Evolutionary conservation across 257 asterid genomes (phyloP).

Genomic region (Plectranthus barbatus): DNA sequence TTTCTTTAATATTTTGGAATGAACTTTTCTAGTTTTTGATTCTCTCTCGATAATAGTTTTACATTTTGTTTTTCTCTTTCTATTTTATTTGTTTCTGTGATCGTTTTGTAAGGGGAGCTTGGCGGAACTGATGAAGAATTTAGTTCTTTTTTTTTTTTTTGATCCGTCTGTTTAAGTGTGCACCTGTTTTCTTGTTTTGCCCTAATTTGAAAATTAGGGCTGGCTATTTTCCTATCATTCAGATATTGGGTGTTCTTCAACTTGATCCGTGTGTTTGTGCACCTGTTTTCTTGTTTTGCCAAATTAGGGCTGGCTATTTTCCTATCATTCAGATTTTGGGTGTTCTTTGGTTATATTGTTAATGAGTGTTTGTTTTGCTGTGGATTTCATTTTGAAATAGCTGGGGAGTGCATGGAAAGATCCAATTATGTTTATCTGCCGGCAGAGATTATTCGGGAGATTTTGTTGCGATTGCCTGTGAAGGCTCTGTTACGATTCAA

Average conservation of each 20-base stretch:
- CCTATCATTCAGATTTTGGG: not conserved
- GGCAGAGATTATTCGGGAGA: too few species aligned
- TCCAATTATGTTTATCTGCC: conserved; percentile 12
- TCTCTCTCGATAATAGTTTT: too few species aligned
- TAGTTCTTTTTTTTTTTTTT: not conserved
- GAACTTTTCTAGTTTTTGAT: not conserved
- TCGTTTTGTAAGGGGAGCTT: not conserved
- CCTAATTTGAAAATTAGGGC: too few species aligned
- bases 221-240: too few species aligned
- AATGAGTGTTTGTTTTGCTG: too few species aligned
- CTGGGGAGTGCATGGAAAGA: not conserved
- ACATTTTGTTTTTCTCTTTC: not conserved
- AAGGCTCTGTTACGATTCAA: conserved; percentile 31
- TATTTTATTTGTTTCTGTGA: not conserved
- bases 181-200: not conserved
- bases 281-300: not conserved
- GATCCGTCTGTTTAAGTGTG: not conserved
- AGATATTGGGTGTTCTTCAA: not conserved
- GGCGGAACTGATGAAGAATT: not conserved
- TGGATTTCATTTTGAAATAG: too few species aligned
- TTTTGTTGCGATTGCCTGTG: too few species aligned
- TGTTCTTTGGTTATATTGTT: not conserved
- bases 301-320: not conserved
- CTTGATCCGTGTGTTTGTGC: not conserved
- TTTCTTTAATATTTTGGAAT: not conserved